These are phyloP conservation scores for Trichoderma arundinaceum DNA, from an alignment of 2,329 filamentous ascomycete species.

Conservation along the genomic window DNA sequence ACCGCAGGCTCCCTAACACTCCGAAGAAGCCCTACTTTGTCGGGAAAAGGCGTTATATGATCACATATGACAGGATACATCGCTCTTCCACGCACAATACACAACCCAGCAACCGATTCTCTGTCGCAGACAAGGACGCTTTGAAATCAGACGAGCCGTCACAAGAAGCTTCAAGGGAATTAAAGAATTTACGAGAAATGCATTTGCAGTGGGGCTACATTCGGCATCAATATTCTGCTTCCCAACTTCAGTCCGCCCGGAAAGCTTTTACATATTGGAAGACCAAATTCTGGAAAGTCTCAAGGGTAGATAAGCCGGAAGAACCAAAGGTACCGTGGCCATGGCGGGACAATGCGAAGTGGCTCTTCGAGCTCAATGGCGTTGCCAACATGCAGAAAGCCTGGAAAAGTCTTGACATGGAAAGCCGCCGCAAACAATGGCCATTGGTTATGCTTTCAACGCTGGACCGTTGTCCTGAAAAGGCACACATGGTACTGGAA, in stretches of 20 bases:
- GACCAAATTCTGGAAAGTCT: constrained; percentile 37
- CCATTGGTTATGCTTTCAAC: constrained; percentile 46
- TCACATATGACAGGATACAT: constrained; percentile 28
- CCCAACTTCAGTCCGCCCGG: constrained; percentile 36
- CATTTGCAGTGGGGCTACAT: constrained; percentile 44
- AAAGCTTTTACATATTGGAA: constrained; percentile 43
- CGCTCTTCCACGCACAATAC: neutral
- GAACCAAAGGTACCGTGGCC: constrained; percentile 35
- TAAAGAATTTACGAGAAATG: constrained; percentile 27
- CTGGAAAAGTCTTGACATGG: constrained; percentile 42
- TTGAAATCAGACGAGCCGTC: neutral
- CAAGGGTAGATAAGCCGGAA: constrained; percentile 9
- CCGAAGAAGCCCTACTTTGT: constrained; percentile 5
- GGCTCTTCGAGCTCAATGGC: constrained; percentile 42
- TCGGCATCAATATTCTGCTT: constrained; percentile 38
- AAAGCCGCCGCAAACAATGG: constrained; percentile 42
- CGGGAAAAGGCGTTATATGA: constrained; percentile 17
- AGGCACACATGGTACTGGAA: constrained; percentile 43
- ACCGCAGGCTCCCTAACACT: neutral
- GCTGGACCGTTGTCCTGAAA: constrained; percentile 43
- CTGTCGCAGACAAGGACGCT: neutral
- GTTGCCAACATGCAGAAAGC: constrained; percentile 42
- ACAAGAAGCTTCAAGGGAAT: constrained; percentile 6
- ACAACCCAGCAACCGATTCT: constrained; percentile 5
- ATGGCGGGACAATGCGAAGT: constrained; percentile 40